A percentile compares a stretch with the other conserved stretches of the same genome.
phyloP scores from a whole-genome alignment of 2,329 filamentous ascomycete genomes.

The Cercospora janseana region DNA sequence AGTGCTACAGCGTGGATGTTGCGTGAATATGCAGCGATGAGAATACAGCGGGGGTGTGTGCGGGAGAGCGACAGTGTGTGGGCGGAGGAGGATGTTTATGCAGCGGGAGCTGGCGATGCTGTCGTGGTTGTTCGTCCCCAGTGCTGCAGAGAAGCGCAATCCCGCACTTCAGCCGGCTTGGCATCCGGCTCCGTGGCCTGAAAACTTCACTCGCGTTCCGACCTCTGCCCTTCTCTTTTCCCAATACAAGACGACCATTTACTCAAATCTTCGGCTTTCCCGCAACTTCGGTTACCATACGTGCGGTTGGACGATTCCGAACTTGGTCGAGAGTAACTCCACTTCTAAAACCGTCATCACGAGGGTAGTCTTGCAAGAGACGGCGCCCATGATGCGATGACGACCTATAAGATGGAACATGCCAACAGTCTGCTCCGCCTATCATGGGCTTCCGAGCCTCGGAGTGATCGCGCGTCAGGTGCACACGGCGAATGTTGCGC shows the following conservation, averaged over 20 bases:
- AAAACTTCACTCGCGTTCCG: slow-evolving; percentile 15
- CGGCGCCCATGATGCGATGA: slow-evolving; percentile 65
- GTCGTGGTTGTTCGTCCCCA: too few species aligned
- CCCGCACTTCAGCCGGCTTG: neutral
- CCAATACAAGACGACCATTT: slow-evolving; percentile 62
- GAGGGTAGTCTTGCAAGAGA: slow-evolving; percentile 57
- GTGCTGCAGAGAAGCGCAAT: slow-evolving; percentile 5
- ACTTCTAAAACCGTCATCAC: slow-evolving; percentile 81
- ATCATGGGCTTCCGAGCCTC: too few species aligned
- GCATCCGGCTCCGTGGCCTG: neutral
- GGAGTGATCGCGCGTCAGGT: too few species aligned
- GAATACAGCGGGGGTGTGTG: too few species aligned
- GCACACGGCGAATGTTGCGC: too few species aligned
- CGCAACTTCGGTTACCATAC: slow-evolving; percentile 51
- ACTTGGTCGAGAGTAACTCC: slow-evolving; percentile 69
- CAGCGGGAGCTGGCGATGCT: too few species aligned
- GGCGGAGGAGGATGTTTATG: too few species aligned
- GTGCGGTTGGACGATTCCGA: slow-evolving; percentile 64
- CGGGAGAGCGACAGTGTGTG: too few species aligned
- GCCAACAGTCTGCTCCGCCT: slow-evolving; percentile 1
- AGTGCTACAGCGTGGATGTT: too few species aligned
- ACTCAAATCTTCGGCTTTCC: slow-evolving; percentile 66
- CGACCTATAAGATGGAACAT: slow-evolving; percentile 66
- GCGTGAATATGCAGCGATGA: too few species aligned
- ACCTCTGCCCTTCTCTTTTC: slow-evolving; percentile 31